phyloP scores from a whole-genome alignment of 805 yeast species.

The Yarrowia phangngaensis region DNA sequence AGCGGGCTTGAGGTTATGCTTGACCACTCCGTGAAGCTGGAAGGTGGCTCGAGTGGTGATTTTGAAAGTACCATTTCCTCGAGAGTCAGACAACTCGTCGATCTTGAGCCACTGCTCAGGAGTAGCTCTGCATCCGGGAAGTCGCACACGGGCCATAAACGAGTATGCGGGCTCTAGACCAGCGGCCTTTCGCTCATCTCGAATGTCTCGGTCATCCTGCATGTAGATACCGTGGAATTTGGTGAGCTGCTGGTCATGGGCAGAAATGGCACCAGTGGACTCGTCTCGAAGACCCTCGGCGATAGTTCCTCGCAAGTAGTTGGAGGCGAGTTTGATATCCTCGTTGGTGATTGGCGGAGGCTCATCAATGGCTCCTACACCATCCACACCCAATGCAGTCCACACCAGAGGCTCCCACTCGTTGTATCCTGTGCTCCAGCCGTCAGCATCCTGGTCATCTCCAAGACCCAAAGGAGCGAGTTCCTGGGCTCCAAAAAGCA shows the following conservation, averaged over 20 bases:
- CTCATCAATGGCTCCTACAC: constrained; percentile 81
- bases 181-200: constrained; percentile 87
- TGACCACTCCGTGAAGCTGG: constrained; percentile 92
- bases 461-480: constrained; percentile 80
- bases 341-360: constrained; percentile 92
- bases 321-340: constrained; percentile 85
- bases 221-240: constrained; percentile 97
- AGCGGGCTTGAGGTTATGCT: constrained; percentile 81
- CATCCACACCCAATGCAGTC: constrained; percentile 85
- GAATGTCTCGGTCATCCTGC: constrained; percentile 96
- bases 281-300: constrained; percentile 77
- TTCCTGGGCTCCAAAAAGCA: constrained; percentile 67
- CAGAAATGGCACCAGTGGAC: constrained; percentile 85
- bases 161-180: constrained; percentile 94
- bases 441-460: constrained; percentile 97
- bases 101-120: constrained; percentile 86
- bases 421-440: constrained; percentile 84
- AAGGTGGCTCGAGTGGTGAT: constrained; percentile 95
- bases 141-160: constrained; percentile 94
- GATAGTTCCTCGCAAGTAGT: constrained; percentile 89
- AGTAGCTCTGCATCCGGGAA: constrained; percentile 88
- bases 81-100: constrained; percentile 69
- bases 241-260: constrained; percentile 88
- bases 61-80: constrained; percentile 92
- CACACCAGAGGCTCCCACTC: constrained; percentile 82